Percentiles rank a stretch among this genome's conserved stretches.
Evolutionary conservation across 169 alveolate species (phyloP).

Genomic region (Miamiensis avidus): DNA sequence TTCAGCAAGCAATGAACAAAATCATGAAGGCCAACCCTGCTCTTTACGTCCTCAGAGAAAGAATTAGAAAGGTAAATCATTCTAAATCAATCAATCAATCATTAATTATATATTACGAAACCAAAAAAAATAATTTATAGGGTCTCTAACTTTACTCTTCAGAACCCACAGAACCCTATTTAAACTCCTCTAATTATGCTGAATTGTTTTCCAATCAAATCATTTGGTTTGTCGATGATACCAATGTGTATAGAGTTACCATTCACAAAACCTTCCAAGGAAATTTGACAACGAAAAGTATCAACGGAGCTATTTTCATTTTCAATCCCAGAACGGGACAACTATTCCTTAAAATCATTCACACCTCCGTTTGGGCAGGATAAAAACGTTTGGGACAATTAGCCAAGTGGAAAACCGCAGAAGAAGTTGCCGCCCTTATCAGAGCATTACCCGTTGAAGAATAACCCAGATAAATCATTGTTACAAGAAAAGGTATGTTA

Average conservation of each 20-base stretch:
- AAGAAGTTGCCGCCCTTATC: constrained; percentile 99
- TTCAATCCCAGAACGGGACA: constrained; percentile 99
- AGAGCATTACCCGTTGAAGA: constrained; percentile 99
- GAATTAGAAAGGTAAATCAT: constrained; percentile 92
- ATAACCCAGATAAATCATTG: constrained; percentile 99
- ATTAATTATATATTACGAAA: too few species aligned
- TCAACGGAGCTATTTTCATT: constrained; percentile 99
- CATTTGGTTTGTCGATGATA: constrained; percentile 99
- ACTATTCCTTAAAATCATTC: constrained; percentile 98
- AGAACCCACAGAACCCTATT: constrained; percentile 99
- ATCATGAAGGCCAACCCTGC: constrained; percentile 99
- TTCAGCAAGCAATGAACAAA: constrained; percentile 98
- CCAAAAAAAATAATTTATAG: too few species aligned
- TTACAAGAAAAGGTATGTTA: constrained; percentile 99
- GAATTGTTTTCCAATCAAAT: constrained; percentile 99
- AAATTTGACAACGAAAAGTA: constrained; percentile 99
- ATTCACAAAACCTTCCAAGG: constrained; percentile 99
- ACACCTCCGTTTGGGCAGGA: constrained; percentile 99
- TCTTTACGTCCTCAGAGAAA: constrained; percentile 98
- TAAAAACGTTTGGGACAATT: constrained; percentile 99
- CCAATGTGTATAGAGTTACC: constrained; percentile 99
- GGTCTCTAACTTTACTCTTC: constrained; percentile 99
- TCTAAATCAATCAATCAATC: too few species aligned
- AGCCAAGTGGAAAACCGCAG: constrained; percentile 99
- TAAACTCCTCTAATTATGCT: constrained; percentile 97